These are phyloP conservation scores for Cucumis hystrix DNA, from an alignment of 306 rosid species.

Conservation along the genomic window DNA sequence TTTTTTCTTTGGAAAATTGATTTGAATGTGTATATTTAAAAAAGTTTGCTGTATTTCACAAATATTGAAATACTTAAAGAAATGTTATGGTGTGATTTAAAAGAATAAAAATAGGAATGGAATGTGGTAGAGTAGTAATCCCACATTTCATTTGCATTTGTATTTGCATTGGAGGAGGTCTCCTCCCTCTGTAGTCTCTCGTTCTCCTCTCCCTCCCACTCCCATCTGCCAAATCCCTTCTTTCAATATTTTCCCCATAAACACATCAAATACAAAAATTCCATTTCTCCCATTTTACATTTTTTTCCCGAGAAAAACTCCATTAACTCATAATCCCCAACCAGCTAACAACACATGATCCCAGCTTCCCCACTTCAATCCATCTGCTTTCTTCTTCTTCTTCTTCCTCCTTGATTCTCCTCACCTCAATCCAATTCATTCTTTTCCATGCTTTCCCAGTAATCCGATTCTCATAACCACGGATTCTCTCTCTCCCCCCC, in stretches of 20 bases:
- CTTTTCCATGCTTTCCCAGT: neutral
- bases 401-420: neutral
- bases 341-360: neutral
- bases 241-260: neutral
- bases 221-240: neutral
- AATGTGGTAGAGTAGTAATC: neutral
- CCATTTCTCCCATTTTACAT: neutral
- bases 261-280: neutral
- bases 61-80: too few relatives aligned
- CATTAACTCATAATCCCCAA: neutral
- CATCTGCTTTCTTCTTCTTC: neutral
- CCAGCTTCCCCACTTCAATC: neutral
- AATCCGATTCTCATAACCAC: neutral
- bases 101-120: too few relatives aligned
- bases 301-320: neutral
- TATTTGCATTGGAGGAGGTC: neutral
- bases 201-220: too few relatives aligned
- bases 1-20: too few relatives aligned
- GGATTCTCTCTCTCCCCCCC: neutral
- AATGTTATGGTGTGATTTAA: too few relatives aligned
- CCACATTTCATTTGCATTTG: neutral
- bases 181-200: too few relatives aligned
- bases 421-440: neutral
- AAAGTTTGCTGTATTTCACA: too few relatives aligned
- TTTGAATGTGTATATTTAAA: too few relatives aligned